Base-by-base conservation (phyloP, 139 green algal species). In the Chlorokybus atmophyticus region DNA sequence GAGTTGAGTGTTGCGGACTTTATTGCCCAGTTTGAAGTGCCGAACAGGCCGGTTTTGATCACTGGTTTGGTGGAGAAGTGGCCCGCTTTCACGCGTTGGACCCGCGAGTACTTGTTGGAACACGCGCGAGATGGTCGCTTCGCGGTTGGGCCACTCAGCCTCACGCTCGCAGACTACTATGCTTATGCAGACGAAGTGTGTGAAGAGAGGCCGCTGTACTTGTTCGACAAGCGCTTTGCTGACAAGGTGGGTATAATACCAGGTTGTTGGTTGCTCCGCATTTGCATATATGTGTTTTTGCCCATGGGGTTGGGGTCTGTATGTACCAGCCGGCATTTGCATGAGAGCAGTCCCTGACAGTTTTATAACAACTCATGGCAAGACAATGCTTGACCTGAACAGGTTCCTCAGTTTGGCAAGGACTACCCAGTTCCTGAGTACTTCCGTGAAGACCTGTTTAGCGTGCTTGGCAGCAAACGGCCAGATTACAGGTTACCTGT, bases 371-470 rank as follows among this genome's bases (percentile, higher is more conserved):
- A n/a, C n/a, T n/a, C n/a, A n/a, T n/a, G n/a, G n/a, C n/a, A n/a
- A n/a, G n/a, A n/a, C n/a, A n/a, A n/a, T n/a, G n/a, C n/a, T n/a
- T n/a, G n/a, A n/a, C n/a, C n/a, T 2, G 62, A 67, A 2, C 66
- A 70, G 57, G 62, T 29, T 21, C 77, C 83, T 0, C 31, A 73
- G 17, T 72, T 98, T 28, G 70, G 52, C 0, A 4, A 31, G 0
- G 90, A 95, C 52, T 97, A 87, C 55, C 5, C 23, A 2, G 68
- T 84, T 38, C 83, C 82, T 3, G n/a, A 66, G 27, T 60, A 75
- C 7, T 90, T 90, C 53, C 1, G 23, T 1, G 85, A 97, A 21
- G 90, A 98, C 68, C 70, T 96, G 25, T 96, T 98, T 44, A 52
- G 58, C 1, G 52, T 90, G 40, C 55, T 96, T 53, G 81, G 76